Evolutionary conservation across 2,329 filamentous ascomycete genomes (phyloP).

Genomic region (Phaeosphaeriaceae sp.): DNA sequence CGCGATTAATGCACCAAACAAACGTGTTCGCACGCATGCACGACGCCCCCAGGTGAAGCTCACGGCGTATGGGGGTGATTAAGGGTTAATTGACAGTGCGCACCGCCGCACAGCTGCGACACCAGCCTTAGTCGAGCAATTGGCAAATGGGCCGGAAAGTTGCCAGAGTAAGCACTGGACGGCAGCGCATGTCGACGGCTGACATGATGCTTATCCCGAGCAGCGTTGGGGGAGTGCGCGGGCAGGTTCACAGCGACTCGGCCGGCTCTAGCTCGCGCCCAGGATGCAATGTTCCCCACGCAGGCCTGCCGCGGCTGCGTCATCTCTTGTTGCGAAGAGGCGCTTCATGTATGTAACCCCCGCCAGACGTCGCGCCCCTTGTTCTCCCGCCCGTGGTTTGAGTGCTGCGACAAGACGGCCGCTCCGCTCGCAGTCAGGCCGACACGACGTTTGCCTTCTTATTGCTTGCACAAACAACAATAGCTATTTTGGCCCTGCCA

Average conservation of each 20-base stretch:
- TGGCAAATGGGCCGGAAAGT: background rate
- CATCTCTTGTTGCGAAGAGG: constrained; percentile 20
- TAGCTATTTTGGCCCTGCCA: constrained; percentile 17
- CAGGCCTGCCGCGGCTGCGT: constrained; percentile 22
- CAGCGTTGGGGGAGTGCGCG: background rate
- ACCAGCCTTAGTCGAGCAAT: constrained; percentile 5
- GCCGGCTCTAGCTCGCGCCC: constrained; percentile 6
- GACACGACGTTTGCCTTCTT: constrained; percentile 15
- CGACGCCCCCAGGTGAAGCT: constrained; percentile 12
- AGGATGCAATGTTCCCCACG: constrained; percentile 29
- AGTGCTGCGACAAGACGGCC: constrained; percentile 26
- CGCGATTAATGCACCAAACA: constrained; percentile 10
- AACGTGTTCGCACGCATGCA: constrained; percentile 1
- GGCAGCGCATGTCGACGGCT: constrained; percentile 1
- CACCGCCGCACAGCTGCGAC: constrained; percentile 2
- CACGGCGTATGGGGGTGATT: constrained; percentile 12
- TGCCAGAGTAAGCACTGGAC: background rate
- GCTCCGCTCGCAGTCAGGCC: constrained; percentile 26
- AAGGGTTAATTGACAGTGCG: constrained; percentile 3
- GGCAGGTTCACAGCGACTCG: background rate
- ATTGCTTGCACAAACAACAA: constrained; percentile 5
- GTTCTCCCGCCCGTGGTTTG: constrained; percentile 27
- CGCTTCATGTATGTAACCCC: constrained; percentile 31
- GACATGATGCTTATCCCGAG: background rate
- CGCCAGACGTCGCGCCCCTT: constrained; percentile 28